Percentiles rank a stretch among this genome's conserved stretches.
phyloP scores from a whole-genome alignment of 192 early-diverging fungal genomes.

The Umbelopsis sp. region DNA sequence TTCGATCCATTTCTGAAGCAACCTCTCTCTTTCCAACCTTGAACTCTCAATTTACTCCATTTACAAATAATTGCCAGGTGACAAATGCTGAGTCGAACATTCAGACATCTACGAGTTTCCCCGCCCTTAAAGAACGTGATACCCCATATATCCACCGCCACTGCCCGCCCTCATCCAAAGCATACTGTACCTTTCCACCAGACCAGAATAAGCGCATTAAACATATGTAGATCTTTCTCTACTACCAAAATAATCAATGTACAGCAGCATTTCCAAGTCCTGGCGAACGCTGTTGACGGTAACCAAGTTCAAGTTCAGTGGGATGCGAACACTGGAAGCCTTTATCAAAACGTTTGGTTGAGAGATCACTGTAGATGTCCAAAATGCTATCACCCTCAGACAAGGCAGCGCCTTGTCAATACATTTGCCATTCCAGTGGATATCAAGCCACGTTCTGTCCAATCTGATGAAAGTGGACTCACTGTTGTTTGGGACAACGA shows the following conservation, averaged over 20 bases:
- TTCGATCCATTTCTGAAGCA: too few relatives aligned
- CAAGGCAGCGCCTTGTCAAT: constrained; percentile 76
- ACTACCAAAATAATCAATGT: not conserved
- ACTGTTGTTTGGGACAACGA: constrained; percentile 57
- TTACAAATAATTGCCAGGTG: too few relatives aligned
- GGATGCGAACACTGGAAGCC: constrained; percentile 28
- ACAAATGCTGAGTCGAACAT: too few relatives aligned
- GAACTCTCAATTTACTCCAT: too few relatives aligned
- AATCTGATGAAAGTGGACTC: constrained; percentile 41
- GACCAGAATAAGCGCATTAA: not conserved
- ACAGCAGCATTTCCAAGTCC: not conserved
- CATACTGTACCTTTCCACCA: too few relatives aligned
- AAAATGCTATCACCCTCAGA: constrained; percentile 73
- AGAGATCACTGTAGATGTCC: constrained; percentile 83
- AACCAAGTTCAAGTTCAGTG: constrained; percentile 35
- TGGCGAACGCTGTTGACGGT: not conserved
- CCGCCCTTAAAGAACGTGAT: too few relatives aligned
- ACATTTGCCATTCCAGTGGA: constrained; percentile 67
- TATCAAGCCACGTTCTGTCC: constrained; percentile 48
- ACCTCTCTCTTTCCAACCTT: too few relatives aligned
- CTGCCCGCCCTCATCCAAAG: too few relatives aligned
- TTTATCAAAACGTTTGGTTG: constrained; percentile 75
- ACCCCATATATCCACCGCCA: too few relatives aligned
- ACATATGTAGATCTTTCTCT: not conserved
- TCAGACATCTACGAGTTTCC: too few relatives aligned